phyloP scores from a whole-genome alignment of 257 asterid species.

The Osmanthus fragrans region DNA sequence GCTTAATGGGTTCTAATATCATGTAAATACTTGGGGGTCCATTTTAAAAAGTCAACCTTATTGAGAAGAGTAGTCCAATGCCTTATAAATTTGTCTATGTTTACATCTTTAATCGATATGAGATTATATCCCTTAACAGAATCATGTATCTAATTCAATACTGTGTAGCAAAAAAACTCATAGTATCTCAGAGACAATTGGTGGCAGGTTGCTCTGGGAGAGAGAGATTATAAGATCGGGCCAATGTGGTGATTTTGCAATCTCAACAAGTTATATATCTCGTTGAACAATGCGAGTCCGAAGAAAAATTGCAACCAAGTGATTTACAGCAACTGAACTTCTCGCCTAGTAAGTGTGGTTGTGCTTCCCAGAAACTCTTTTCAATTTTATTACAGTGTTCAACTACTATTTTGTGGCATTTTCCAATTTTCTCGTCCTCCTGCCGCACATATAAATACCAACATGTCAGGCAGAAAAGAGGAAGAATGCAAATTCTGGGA shows the following conservation, averaged over 20 bases:
- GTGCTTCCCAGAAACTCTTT: constrained; percentile 62
- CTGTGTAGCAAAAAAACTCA: too few species aligned
- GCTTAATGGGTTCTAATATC: too few species aligned
- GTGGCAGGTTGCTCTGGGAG: not conserved
- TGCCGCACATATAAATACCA: too few species aligned
- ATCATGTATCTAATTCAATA: too few species aligned
- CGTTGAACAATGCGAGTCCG: not conserved
- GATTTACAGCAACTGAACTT: constrained; percentile 8
- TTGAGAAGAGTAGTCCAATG: too few species aligned
- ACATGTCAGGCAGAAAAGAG: not conserved
- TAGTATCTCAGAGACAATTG: too few species aligned
- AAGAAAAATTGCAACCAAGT: not conserved
- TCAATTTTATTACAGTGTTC: constrained; percentile 66
- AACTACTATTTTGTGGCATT: constrained; percentile 50
- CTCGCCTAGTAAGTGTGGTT: constrained; percentile 56
- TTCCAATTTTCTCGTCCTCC: constrained; percentile 34
- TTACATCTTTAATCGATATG: too few species aligned
- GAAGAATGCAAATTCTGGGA: not conserved
- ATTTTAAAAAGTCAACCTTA: too few species aligned
- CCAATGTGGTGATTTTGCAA: not conserved
- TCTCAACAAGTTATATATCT: not conserved
- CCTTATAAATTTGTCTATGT: too few species aligned
- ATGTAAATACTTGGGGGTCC: too few species aligned
- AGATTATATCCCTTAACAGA: too few species aligned
- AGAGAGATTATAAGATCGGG: not conserved